Conservation (phyloP, 1,284 basidiomycete genomes). For the Irpex sp. region DNA sequence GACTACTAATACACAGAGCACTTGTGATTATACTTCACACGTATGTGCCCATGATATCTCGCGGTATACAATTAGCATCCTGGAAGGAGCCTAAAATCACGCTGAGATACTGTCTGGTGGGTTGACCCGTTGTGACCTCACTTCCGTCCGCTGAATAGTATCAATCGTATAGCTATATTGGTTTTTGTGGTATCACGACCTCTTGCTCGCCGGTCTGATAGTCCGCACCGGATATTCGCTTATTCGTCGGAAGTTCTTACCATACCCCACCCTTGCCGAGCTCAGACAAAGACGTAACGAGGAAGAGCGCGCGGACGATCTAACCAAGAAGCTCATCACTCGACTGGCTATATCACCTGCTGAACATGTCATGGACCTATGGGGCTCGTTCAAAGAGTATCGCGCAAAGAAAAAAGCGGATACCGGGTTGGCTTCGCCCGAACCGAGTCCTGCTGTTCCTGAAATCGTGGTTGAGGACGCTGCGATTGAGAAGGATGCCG, state of each 20-base stretch:
- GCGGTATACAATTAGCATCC: constrained; percentile 42
- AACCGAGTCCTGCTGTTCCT: not conserved
- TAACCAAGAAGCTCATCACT: constrained; percentile 46
- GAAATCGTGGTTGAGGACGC: constrained; percentile 10
- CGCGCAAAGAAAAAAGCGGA: constrained; percentile 19
- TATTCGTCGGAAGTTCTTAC: constrained; percentile 43
- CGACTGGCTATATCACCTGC: constrained; percentile 43
- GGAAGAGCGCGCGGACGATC: constrained; percentile 43
- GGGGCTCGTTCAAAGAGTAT: constrained; percentile 39
- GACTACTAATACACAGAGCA: constrained; percentile 49
- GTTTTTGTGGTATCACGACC: constrained; percentile 58
- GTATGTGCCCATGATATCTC: constrained; percentile 42
- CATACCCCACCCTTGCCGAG: constrained; percentile 53
- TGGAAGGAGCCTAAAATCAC: constrained; percentile 53
- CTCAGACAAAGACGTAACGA: constrained; percentile 47
- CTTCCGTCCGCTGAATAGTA: not conserved
- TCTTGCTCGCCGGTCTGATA: constrained; percentile 50
- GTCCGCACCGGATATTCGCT: constrained; percentile 46
- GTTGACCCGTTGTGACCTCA: constrained; percentile 35
- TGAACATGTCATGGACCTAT: constrained; percentile 49
- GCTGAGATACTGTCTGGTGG: constrained; percentile 35
- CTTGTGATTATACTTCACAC: constrained; percentile 49
- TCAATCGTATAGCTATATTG: constrained; percentile 46
- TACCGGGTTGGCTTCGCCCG: not conserved
- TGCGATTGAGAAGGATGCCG: constrained; percentile 30